Conservation (phyloP, 1,284 basidiomycete genomes). For the Somion occarium region DNA sequence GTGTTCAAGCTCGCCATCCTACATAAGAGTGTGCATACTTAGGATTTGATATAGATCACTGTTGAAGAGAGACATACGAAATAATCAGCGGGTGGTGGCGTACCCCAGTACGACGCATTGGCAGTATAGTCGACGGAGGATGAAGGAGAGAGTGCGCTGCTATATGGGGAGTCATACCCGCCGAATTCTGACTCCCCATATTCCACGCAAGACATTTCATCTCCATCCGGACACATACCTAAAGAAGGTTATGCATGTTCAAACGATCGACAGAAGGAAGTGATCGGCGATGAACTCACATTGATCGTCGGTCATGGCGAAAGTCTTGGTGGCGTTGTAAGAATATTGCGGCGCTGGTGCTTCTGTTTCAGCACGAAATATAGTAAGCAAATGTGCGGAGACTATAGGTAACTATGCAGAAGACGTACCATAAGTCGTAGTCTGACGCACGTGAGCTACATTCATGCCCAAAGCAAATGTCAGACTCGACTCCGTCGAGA, state of each 20-base stretch:
- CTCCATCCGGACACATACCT: conserved; percentile 7
- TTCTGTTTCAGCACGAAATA: too few relatives aligned
- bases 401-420: background rate
- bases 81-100: background rate
- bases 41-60: too few relatives aligned
- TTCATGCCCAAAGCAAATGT: background rate
- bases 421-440: background rate
- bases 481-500: conserved; percentile 2
- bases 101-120: background rate
- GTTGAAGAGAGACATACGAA: background rate
- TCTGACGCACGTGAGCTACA: background rate
- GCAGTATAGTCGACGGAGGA: background rate
- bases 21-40: too few relatives aligned
- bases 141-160: background rate
- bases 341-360: too few relatives aligned
- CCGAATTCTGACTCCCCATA: conserved; percentile 3
- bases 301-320: background rate
- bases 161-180: background rate
- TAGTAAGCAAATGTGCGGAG: too few relatives aligned
- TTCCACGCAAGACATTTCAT: conserved; percentile 9
- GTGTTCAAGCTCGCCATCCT: background rate
- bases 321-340: background rate
- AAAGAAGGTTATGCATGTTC: background rate
- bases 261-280: background rate
- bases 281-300: background rate